Conservation (phyloP, 371 early-diverging fungal genomes). For the Syncephalastrum racemosum region DNA sequence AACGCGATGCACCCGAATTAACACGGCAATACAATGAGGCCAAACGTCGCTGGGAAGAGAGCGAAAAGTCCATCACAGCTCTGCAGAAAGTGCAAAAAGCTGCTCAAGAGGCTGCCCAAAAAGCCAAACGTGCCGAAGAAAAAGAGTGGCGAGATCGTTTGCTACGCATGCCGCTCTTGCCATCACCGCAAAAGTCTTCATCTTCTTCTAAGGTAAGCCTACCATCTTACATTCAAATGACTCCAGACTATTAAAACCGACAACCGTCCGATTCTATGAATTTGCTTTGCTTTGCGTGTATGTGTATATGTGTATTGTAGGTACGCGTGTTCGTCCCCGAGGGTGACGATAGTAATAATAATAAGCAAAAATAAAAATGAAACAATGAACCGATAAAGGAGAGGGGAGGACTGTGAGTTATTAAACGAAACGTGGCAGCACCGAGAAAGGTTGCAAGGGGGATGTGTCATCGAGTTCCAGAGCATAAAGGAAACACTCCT, state of each 20-base stretch:
- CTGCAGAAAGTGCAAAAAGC: slow-evolving; percentile 14
- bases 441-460: slow-evolving; percentile 21
- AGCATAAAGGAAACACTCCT: slow-evolving; percentile 32
- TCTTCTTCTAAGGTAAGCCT: too few relatives aligned
- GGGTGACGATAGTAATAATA: too few relatives aligned
- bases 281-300: too few relatives aligned
- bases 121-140: slow-evolving; percentile 12
- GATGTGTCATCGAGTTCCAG: slow-evolving; percentile 30
- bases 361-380: too few relatives aligned
- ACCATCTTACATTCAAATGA: too few relatives aligned
- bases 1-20: slow-evolving; percentile 5
- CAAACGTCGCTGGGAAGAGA: slow-evolving; percentile 17
- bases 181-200: not conserved
- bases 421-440: slow-evolving; percentile 33
- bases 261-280: too few relatives aligned
- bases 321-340: too few relatives aligned
- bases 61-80: slow-evolving; percentile 6
- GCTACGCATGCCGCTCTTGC: slow-evolving; percentile 18
- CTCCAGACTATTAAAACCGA: too few relatives aligned
- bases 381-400: too few relatives aligned
- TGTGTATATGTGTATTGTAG: too few relatives aligned
- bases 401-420: not conserved
- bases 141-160: slow-evolving; percentile 18
- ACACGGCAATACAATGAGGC: slow-evolving; percentile 11
- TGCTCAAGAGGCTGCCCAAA: slow-evolving; percentile 13